Conservation (phyloP, 2,329 filamentous ascomycete species). For the Diaporthe sp. region DNA sequence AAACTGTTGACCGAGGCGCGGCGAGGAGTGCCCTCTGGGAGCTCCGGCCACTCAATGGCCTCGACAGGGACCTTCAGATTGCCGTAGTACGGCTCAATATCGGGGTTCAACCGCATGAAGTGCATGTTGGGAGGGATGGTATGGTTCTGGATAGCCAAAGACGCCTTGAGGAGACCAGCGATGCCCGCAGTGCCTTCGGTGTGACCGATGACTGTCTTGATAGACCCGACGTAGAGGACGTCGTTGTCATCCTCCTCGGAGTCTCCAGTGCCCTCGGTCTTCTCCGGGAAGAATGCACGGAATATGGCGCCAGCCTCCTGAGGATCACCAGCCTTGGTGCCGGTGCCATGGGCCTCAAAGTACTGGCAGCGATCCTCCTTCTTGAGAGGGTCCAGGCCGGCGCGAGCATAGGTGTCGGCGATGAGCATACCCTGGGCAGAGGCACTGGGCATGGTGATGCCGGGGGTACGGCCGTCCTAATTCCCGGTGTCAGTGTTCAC, state of each 20-base stretch:
- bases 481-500: not conserved
- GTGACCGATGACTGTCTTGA: slow-evolving; percentile 52
- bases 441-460: slow-evolving; percentile 60
- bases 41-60: slow-evolving; percentile 16
- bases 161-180: slow-evolving; percentile 51
- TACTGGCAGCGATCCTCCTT: slow-evolving; percentile 47
- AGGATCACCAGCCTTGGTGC: slow-evolving; percentile 38
- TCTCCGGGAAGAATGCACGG: slow-evolving; percentile 40
- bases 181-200: slow-evolving; percentile 54
- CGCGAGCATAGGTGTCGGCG: slow-evolving; percentile 48
- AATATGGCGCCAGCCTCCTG: slow-evolving; percentile 48
- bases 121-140: slow-evolving; percentile 49
- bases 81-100: slow-evolving; percentile 43
- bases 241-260: not conserved
- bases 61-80: slow-evolving; percentile 38
- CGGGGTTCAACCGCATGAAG: slow-evolving; percentile 47
- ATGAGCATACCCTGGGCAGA: slow-evolving; percentile 53
- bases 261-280: not conserved
- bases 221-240: slow-evolving; percentile 43
- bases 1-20: slow-evolving; percentile 33
- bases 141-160: slow-evolving; percentile 48
- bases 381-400: slow-evolving; percentile 47
- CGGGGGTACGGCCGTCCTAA: slow-evolving; percentile 53
- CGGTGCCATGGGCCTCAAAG: slow-evolving; percentile 52
- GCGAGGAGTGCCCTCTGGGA: not conserved